Evolutionary conservation across 148 eudicot genomes (phyloP).

Genomic region (Polygonum maritimum): DNA sequence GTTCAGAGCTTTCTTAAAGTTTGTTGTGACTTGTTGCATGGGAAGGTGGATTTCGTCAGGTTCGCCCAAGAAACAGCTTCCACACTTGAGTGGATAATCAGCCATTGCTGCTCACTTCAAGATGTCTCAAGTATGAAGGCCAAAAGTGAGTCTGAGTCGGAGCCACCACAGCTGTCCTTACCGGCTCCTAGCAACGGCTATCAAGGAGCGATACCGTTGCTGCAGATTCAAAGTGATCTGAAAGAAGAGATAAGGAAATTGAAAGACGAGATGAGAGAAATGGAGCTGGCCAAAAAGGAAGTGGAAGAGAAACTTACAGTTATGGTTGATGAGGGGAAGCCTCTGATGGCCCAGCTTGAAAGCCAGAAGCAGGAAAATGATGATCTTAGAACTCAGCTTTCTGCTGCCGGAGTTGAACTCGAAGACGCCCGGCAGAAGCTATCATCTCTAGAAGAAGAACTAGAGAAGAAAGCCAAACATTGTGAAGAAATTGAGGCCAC

Average conservation of each 20-base stretch:
- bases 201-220: conserved; percentile 2
- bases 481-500: conserved; percentile 42
- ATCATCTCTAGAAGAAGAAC: conserved; percentile 29
- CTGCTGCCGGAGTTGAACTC: conserved; percentile 21
- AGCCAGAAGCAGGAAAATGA: conserved; percentile 34
- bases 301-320: conserved; percentile 27
- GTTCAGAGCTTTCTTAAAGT: conserved; percentile 36
- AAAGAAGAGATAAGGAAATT: conserved; percentile 21
- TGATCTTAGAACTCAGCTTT: conserved; percentile 28
- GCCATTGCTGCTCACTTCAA: conserved; percentile 70
- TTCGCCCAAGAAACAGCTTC: conserved; percentile 41
- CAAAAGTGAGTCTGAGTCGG: background rate
- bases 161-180: conserved; percentile 9
- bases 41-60: conserved; percentile 39
- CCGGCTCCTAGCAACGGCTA: conserved; percentile 5
- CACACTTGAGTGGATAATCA: conserved; percentile 63
- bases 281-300: conserved; percentile 22
- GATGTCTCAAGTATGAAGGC: conserved; percentile 67
- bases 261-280: conserved; percentile 16
- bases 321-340: conserved; percentile 20
- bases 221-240: conserved; percentile 15
- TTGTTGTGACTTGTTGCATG: conserved; percentile 46
- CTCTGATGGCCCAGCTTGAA: conserved; percentile 29
- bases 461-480: conserved; percentile 21
- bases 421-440: conserved; percentile 28